Base-by-base conservation (phyloP, 2,329 filamentous ascomycete species). In the Myriosclerotinia curreyana region DNA sequence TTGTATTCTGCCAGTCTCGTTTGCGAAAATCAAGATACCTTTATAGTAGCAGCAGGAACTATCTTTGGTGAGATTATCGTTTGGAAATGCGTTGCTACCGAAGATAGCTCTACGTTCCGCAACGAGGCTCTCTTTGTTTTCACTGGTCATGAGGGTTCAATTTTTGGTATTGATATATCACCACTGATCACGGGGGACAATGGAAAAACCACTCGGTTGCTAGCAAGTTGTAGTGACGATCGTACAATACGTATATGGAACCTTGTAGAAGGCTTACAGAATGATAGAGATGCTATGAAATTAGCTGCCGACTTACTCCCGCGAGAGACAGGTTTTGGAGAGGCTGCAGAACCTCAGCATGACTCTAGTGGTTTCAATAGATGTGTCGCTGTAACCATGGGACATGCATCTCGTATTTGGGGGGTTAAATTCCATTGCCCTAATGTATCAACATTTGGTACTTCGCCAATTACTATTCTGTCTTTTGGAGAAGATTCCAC, bases 191-290 rank as follows among this genome's bases (percentile, higher is more conserved):
- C 67, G 8, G 69, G 77, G 28, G 67, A 74, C 1, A 74, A 77
- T 17, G 78, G 77, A 0, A 73, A 72, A 8, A 74, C 74, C 25
- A 78, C 79, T 34, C 81, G 90, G 60, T 75, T 96, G n/a, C 80
- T 99, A 42, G 90, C 89, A 17, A 97, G 91, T 71, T 99, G 95
- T 74, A 98, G 94, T 72, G 95, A 99, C 73, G 95, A 99, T 76
- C 84, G 95, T 59, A 96, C 92, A 0, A 86, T 99, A 28, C 83
- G 91, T 17, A 77, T 98, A 1, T 98, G 95, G 94, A 86, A 96
- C 72, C 85, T 97, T 9, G 63, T 65, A 6, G 65, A 61, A 8
- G 56, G 17, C 14, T 38, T 22, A 40, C 60, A 58, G 31, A 63
- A 46, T 42, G 60, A 63, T 42, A 31, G 3, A 38, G 46, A 40